Conservation (phyloP, 768 basidiomycete species). For the Mycena maculata region DNA sequence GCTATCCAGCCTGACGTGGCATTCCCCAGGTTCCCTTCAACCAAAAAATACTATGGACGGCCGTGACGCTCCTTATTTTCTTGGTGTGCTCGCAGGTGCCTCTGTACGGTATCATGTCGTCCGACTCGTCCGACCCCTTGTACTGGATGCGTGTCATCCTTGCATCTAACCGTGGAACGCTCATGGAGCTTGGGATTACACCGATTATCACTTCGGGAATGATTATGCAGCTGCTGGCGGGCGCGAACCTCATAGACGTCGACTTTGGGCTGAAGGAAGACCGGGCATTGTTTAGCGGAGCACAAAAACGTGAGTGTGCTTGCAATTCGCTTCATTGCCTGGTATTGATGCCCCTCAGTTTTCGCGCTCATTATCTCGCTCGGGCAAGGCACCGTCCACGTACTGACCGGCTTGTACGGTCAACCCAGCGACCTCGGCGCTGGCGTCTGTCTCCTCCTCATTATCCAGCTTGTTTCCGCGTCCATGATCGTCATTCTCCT, state of each 20-base stretch:
- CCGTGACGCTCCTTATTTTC: slow-evolving; percentile 99
- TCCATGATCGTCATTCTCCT: slow-evolving; percentile 97
- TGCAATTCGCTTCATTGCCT: neutral
- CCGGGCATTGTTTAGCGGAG: slow-evolving; percentile 92
- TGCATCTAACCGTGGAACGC: slow-evolving; percentile 96
- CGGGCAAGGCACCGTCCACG: slow-evolving; percentile 97
- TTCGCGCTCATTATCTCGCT: slow-evolving; percentile 97
- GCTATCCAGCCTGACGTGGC: slow-evolving; percentile 20
- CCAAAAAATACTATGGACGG: slow-evolving; percentile 99
- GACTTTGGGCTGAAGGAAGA: slow-evolving; percentile 99
- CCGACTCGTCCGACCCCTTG: slow-evolving; percentile 97
- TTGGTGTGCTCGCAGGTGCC: slow-evolving; percentile 99
- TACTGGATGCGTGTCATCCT: slow-evolving; percentile 99
- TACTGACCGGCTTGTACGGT: slow-evolving; percentile 96
- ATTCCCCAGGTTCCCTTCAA: slow-evolving; percentile 89
- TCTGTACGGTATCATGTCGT: slow-evolving; percentile 99
- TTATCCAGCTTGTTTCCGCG: slow-evolving; percentile 95
- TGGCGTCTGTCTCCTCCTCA: slow-evolving; percentile 95
- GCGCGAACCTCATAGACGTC: slow-evolving; percentile 97
- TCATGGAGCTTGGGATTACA: slow-evolving; percentile 99
- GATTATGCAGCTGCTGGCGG: slow-evolving; percentile 99
- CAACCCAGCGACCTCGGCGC: slow-evolving; percentile 93
- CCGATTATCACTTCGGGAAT: slow-evolving; percentile 98
- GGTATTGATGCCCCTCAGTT: slow-evolving; percentile 60
- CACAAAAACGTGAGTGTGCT: slow-evolving; percentile 86